A percentile compares a stretch with the other conserved stretches of the same genome.
These are phyloP conservation scores for Cutaneotrichosporon sp. DNA, from an alignment of 1,284 basidiomycete species.

Conservation along the genomic window DNA sequence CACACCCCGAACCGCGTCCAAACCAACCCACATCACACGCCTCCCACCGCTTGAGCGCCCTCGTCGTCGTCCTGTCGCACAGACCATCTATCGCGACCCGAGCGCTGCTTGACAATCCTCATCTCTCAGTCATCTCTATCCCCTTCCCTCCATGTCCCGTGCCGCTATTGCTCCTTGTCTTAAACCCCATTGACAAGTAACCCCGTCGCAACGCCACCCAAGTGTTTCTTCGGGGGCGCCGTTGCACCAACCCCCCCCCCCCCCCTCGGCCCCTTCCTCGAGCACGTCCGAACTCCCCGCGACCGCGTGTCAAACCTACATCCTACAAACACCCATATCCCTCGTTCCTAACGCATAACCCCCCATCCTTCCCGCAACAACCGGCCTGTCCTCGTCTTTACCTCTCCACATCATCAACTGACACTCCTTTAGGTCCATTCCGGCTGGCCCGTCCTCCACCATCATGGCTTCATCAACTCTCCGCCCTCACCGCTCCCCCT, in stretches of 20 bases:
- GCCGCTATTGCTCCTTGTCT: neutral
- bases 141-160: neutral
- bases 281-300: neutral
- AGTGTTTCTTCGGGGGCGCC: neutral
- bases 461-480: slow-evolving; percentile 48
- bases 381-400: no score
- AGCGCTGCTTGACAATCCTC: neutral
- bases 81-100: neutral
- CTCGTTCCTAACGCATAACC: neutral
- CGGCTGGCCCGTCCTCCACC: slow-evolving; percentile 22
- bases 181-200: neutral
- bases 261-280: neutral
- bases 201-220: neutral
- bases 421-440: slow-evolving; percentile 7
- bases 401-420: neutral
- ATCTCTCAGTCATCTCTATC: neutral
- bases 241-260: neutral
- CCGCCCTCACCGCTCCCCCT: slow-evolving; percentile 51
- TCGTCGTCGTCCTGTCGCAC: neutral
- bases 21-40: neutral
- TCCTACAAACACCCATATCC: neutral
- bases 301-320: neutral
- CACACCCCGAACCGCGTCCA: no score
- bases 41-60: no score
- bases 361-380: neutral